A percentile compares a stretch with the other conserved stretches of the same genome.
Conservation (phyloP, 495 filamentous ascomycete genomes). For the Penicillium ucsense region DNA sequence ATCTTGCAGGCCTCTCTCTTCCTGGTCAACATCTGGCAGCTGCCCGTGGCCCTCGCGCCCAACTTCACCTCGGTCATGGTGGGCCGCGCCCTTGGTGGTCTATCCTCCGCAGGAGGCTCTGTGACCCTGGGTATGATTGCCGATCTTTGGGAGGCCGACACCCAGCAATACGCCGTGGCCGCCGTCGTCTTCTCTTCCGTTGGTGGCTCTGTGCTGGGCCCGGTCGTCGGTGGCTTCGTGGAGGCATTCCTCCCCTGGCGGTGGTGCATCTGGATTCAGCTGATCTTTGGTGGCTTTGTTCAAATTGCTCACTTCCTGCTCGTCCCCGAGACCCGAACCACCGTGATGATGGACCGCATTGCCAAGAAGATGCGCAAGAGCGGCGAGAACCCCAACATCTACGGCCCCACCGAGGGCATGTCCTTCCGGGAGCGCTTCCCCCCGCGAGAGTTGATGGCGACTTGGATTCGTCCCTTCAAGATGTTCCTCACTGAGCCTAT, state of each 20-base stretch:
- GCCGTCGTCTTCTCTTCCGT: constrained; percentile 57
- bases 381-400: constrained; percentile 46
- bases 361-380: constrained; percentile 45
- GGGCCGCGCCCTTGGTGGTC: constrained; percentile 47
- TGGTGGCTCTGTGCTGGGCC: constrained; percentile 51
- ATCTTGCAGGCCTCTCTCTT: constrained; percentile 47
- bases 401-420: constrained; percentile 53
- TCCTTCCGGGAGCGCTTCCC: constrained; percentile 50
- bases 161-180: constrained; percentile 51
- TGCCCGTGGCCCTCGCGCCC: constrained; percentile 43
- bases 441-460: constrained; percentile 42
- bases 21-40: constrained; percentile 50
- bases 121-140: constrained; percentile 56
- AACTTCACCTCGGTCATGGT: constrained; percentile 48
- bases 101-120: constrained; percentile 52
- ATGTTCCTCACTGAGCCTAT: constrained; percentile 56
- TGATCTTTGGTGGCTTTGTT: constrained; percentile 48
- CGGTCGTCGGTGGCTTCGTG: constrained; percentile 51
- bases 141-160: constrained; percentile 51
- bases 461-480: constrained; percentile 50
- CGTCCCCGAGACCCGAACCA: constrained; percentile 50
- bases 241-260: constrained; percentile 40
- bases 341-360: constrained; percentile 50
- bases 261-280: constrained; percentile 52
- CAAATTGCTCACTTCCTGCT: constrained; percentile 43